phyloP scores from a whole-genome alignment of 2,329 filamentous ascomycete genomes.

The Penicillium sp. region DNA sequence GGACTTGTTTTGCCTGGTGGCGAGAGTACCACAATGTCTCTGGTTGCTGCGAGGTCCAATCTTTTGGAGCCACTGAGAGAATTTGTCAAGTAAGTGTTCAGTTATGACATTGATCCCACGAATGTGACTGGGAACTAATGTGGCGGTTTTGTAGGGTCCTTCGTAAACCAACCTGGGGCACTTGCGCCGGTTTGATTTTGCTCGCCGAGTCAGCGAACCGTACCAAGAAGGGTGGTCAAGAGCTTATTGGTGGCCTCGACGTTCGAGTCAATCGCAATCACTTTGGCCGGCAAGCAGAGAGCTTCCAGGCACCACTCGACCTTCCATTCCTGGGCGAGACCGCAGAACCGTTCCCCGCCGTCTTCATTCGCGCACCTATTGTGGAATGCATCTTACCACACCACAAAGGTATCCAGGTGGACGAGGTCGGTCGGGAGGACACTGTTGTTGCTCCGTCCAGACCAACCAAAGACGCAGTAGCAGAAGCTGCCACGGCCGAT shows the following conservation, averaged over 20 bases:
- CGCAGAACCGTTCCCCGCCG: conserved; percentile 65
- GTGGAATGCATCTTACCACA: conserved; percentile 75
- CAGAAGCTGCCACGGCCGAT: conserved; percentile 45
- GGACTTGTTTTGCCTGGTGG: conserved; percentile 89
- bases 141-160: conserved; percentile 55
- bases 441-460: conserved; percentile 60
- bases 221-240: conserved; percentile 87
- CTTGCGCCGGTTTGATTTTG: conserved; percentile 90
- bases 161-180: conserved; percentile 88
- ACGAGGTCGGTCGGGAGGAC: conserved; percentile 49
- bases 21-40: conserved; percentile 89
- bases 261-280: conserved; percentile 92
- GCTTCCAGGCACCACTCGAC: conserved; percentile 74
- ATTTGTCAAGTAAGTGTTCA: conserved; percentile 76
- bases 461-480: conserved; percentile 46
- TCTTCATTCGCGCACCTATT: conserved; percentile 93
- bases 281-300: conserved; percentile 90
- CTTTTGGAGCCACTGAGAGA: conserved; percentile 80
- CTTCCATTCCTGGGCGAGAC: conserved; percentile 65
- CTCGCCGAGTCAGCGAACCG: conserved; percentile 84
- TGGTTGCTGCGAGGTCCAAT: conserved; percentile 78
- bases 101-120: neutral
- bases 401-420: conserved; percentile 51
- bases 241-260: conserved; percentile 86
- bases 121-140: conserved; percentile 8